A percentile compares a stretch with the other conserved stretches of the same genome.
Conservation (phyloP, 2,329 filamentous ascomycete species). For the Aspergillus novoparasiticus region DNA sequence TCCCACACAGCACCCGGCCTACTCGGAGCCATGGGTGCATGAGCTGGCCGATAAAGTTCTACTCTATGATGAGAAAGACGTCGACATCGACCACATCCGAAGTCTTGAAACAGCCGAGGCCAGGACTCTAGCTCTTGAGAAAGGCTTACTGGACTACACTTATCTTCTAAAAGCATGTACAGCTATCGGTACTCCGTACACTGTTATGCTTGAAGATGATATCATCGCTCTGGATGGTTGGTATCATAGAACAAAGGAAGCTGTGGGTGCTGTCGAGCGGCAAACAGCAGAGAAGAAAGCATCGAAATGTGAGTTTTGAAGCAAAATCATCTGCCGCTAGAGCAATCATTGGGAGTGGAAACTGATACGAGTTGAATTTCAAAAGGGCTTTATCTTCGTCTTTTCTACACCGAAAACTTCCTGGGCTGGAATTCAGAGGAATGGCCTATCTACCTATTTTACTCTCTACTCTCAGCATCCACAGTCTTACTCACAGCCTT, state of each 20-base stretch:
- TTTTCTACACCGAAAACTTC: slow-evolving; percentile 52
- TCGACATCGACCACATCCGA: slow-evolving; percentile 37
- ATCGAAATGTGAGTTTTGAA: slow-evolving; percentile 23
- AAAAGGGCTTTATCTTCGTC: slow-evolving; percentile 46
- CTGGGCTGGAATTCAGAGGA: slow-evolving; percentile 50
- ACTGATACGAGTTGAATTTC: neutral
- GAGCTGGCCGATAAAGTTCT: slow-evolving; percentile 45
- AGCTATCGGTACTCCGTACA: slow-evolving; percentile 41
- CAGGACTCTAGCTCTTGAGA: slow-evolving; percentile 37
- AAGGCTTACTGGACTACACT: slow-evolving; percentile 49
- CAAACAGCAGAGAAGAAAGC: slow-evolving; percentile 29
- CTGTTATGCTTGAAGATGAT: slow-evolving; percentile 52
- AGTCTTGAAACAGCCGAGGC: slow-evolving; percentile 36
- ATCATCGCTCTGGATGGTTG: slow-evolving; percentile 51
- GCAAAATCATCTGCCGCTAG: neutral
- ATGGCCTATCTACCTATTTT: slow-evolving; percentile 41
- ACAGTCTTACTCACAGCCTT: neutral
- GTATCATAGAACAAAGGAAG: slow-evolving; percentile 46
- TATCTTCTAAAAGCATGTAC: slow-evolving; percentile 47
- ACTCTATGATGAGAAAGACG: slow-evolving; percentile 39
- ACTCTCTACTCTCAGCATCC: slow-evolving; percentile 28
- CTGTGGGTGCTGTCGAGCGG: slow-evolving; percentile 36
- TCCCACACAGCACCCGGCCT: slow-evolving; percentile 45
- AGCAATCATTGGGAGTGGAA: neutral
- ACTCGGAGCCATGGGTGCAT: slow-evolving; percentile 44